Evolutionary conservation across 2,329 filamentous ascomycete species (phyloP).

Genomic region (Fusarium miscanthi): DNA sequence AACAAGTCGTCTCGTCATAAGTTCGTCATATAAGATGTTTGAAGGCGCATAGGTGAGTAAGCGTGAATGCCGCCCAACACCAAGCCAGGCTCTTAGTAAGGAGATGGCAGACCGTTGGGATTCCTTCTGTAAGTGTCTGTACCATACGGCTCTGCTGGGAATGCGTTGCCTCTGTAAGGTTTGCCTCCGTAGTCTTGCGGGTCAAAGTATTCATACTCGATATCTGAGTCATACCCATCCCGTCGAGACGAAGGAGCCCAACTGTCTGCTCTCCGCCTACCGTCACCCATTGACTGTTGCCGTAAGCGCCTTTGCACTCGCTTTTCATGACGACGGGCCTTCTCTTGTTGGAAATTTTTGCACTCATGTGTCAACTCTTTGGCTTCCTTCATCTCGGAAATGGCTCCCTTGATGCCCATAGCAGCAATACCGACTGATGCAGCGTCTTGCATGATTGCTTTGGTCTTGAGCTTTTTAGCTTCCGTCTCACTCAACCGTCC

Average conservation of each 20-base stretch:
- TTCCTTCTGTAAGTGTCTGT: slow-evolving; percentile 31
- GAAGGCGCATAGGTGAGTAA: slow-evolving; percentile 1
- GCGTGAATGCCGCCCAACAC: background rate
- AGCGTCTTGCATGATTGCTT: slow-evolving; percentile 67
- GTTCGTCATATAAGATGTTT: slow-evolving; percentile 35
- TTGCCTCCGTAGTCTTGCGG: slow-evolving; percentile 59
- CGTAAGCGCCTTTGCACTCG: slow-evolving; percentile 54
- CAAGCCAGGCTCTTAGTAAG: slow-evolving; percentile 25
- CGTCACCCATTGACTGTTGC: slow-evolving; percentile 44
- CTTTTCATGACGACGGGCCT: slow-evolving; percentile 60
- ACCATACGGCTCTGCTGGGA: slow-evolving; percentile 32
- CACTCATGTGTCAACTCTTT: slow-evolving; percentile 61
- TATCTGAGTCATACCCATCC: slow-evolving; percentile 53
- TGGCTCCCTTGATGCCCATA: slow-evolving; percentile 66
- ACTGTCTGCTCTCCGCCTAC: slow-evolving; percentile 57
- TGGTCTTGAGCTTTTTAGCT: slow-evolving; percentile 67
- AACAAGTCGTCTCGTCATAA: slow-evolving; percentile 42
- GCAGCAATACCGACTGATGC: slow-evolving; percentile 69
- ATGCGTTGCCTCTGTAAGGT: slow-evolving; percentile 32
- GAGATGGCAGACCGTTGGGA: slow-evolving; percentile 50
- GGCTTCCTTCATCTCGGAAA: slow-evolving; percentile 67
- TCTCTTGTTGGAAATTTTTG: slow-evolving; percentile 62
- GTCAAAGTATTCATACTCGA: slow-evolving; percentile 54
- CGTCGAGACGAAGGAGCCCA: slow-evolving; percentile 57
- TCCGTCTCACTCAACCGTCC: slow-evolving; percentile 63